Percentiles rank a stretch among this genome's conserved stretches.
These are phyloP conservation scores for Plasmodium knowlesi DNA, from an alignment of 169 alveolate genomes.

Conservation along the genomic window DNA sequence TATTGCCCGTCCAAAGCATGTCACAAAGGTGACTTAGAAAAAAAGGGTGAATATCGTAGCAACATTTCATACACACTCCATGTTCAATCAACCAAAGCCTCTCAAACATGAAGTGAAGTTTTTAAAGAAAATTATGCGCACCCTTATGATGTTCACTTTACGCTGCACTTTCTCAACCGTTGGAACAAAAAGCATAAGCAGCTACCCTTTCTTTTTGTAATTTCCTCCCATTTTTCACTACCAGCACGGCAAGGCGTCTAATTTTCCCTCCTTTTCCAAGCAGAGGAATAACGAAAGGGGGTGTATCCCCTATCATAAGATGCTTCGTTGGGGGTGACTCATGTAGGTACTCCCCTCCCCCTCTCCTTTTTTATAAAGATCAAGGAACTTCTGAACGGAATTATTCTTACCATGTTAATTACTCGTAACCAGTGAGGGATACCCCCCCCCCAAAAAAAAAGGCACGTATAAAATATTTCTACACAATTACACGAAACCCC, in stretches of 20 bases:
- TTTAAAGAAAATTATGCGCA: background rate
- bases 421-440: background rate
- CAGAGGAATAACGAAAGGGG: background rate
- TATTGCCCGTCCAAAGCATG: background rate
- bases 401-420: background rate
- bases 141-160: background rate
- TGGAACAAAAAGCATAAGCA: background rate
- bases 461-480: background rate
- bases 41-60: background rate
- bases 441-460: background rate
- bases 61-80: background rate
- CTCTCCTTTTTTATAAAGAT: background rate
- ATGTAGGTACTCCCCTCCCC: background rate
- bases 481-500: background rate
- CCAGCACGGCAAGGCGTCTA: background rate
- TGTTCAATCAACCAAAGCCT: background rate
- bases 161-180: background rate
- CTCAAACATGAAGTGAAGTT: background rate
- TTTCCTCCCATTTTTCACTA: background rate
- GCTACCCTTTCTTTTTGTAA: background rate
- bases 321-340: background rate
- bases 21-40: background rate
- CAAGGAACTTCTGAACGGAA: background rate
- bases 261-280: background rate
- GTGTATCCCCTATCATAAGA: background rate